Evolutionary conservation across 31 red algal genomes (phyloP).

Genomic region (Bonnemaisonia californica): DNA sequence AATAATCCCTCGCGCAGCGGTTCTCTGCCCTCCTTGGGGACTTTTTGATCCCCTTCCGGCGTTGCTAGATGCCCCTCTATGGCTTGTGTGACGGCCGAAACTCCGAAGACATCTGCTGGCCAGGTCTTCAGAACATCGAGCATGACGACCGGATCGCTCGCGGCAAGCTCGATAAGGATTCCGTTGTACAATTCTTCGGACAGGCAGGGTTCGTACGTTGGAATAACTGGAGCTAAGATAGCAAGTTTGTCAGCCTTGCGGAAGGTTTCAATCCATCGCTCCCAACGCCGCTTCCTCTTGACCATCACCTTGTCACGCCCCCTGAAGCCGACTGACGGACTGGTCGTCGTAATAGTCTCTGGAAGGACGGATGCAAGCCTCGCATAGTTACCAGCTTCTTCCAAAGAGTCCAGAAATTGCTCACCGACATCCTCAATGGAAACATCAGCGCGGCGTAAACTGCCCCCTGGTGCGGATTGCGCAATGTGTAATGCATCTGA

Average conservation of each 20-base stretch:
- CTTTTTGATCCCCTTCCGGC: not conserved
- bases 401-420: conserved; percentile 75
- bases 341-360: conserved; percentile 69
- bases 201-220: conserved; percentile 63
- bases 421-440: conserved; percentile 82
- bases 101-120: conserved; percentile 82
- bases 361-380: conserved; percentile 66
- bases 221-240: conserved; percentile 64
- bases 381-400: conserved; percentile 46
- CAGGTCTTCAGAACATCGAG: conserved; percentile 76
- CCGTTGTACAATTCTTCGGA: conserved; percentile 51
- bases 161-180: conserved; percentile 54
- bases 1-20: conserved; percentile 65
- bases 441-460: conserved; percentile 65
- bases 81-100: conserved; percentile 65
- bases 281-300: conserved; percentile 65
- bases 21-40: conserved; percentile 33
- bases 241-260: conserved; percentile 44
- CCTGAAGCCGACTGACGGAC: conserved; percentile 46
- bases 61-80: conserved; percentile 58
- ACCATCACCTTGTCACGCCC: conserved; percentile 38
- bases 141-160: conserved; percentile 58
- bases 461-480: conserved; percentile 67
- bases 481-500: conserved; percentile 75
- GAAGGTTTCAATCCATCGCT: conserved; percentile 75